A percentile compares a stretch with the other conserved stretches of the same genome.
Conservation (phyloP, 768 basidiomycete species). For the Multifurca ochricompacta region DNA sequence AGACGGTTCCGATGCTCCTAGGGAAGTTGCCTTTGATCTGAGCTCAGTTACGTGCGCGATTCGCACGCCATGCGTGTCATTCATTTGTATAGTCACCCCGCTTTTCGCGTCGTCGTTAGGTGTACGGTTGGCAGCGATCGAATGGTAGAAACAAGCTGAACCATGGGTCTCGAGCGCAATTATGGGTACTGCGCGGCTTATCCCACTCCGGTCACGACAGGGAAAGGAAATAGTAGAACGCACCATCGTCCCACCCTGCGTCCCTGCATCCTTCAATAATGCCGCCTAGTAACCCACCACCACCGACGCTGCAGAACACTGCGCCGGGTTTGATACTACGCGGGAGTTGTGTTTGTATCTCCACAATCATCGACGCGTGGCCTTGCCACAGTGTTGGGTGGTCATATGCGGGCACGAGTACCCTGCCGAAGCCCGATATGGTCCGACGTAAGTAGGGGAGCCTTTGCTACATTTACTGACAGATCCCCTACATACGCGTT, state of each 20-base stretch:
- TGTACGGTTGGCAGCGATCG: slow-evolving; percentile 48
- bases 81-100: slow-evolving; percentile 36
- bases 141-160: slow-evolving; percentile 66
- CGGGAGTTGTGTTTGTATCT: slow-evolving; percentile 49
- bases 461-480: not conserved
- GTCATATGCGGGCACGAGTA: slow-evolving; percentile 68
- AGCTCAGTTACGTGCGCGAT: slow-evolving; percentile 52
- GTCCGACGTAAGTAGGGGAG: no score
- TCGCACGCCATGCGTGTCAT: slow-evolving; percentile 37
- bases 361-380: slow-evolving; percentile 64
- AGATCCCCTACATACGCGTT: slow-evolving; percentile 42
- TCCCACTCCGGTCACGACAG: not conserved
- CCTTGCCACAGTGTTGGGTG: slow-evolving; percentile 66
- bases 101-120: slow-evolving; percentile 31
- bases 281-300: slow-evolving; percentile 64
- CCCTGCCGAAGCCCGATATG: slow-evolving; percentile 30
- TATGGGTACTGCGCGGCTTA: slow-evolving; percentile 43
- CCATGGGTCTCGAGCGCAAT: slow-evolving; percentile 65
- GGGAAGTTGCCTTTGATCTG: slow-evolving; percentile 58
- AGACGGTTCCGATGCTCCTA: slow-evolving; percentile 63
- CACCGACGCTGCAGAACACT: slow-evolving; percentile 73
- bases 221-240: not conserved
- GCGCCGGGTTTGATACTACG: slow-evolving; percentile 46
- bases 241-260: slow-evolving; percentile 65
- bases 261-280: slow-evolving; percentile 57